A percentile compares a stretch with the other conserved stretches of the same genome.
Evolutionary conservation across 345 rosid species (phyloP).

Genomic region (Brassica cretica): DNA sequence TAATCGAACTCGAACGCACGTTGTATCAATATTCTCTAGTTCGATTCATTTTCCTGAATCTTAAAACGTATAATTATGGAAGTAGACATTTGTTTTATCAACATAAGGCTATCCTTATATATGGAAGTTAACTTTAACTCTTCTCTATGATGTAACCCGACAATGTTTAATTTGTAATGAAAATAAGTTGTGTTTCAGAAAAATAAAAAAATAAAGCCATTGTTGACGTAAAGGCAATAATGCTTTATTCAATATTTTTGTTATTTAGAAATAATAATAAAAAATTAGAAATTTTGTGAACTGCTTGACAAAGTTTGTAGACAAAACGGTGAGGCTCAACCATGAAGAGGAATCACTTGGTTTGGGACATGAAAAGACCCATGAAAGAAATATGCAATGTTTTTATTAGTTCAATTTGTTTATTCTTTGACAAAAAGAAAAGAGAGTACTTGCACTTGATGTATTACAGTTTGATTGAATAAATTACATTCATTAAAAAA

Average conservation of each 20-base stretch:
- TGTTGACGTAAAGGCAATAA: not conserved
- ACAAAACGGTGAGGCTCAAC: too few species aligned
- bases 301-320: too few species aligned
- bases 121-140: not conserved
- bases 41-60: not conserved
- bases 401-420: too few species aligned
- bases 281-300: not conserved
- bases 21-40: conserved; percentile 4
- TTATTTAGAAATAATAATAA: not conserved
- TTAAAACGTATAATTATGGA: not conserved
- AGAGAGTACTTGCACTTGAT: too few species aligned
- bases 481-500: not conserved
- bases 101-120: not conserved
- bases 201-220: not conserved
- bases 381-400: too few species aligned
- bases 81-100: not conserved
- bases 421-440: too few species aligned
- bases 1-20: conserved; percentile 1
- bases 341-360: too few species aligned
- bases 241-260: not conserved
- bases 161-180: not conserved
- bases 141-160: not conserved
- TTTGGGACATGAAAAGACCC: too few species aligned
- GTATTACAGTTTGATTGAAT: too few species aligned
- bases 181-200: not conserved